Evolutionary conservation across 1,139 yeast genomes (phyloP), one percentile per base, ranked within the genome.

Genomic region (Scheffersomyces quercinus): DNA sequence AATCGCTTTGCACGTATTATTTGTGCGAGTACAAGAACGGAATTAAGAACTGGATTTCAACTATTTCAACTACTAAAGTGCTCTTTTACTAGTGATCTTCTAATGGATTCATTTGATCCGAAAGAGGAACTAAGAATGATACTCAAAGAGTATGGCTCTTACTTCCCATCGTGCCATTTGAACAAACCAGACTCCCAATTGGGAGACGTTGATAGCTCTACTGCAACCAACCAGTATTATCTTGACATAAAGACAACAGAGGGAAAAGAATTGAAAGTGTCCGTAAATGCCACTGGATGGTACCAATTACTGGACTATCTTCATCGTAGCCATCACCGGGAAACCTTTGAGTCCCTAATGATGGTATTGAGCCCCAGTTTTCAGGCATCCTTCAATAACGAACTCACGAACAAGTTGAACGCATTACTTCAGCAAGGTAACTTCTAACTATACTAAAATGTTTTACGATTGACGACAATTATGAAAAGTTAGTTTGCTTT

Each of bases 281-380:
- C 67, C 0, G 77, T 74, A 2, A 59, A 54, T 34, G 36, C 58
- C 9, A 37, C 52, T 5, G 79, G 79, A 0, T 74, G 79, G 79
- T 60, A 46, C 43, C 42, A 51, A 3, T 28, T 41, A 33, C 28
- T 42, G 2, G 40, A 35, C 8, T 43, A 39, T 2, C 20, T 38
- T 2, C 34, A 40, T 12, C 35, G 35, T 14, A 14, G 24, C 10
- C 36, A 26, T 13, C 39, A 36, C 24, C 55, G 43, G 36, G 62
- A 55, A 33, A 54, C 65, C 6, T 62, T 62, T 35, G 65, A 60
- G 42, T 51, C 58, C 15, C 46, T 62, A 24, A 55, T 59, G 59
- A 53, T 38, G 51, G 28, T 39, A 3, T 29, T 40, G 3, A 49
- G 47, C 11, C 50, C 50, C 3, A 43, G 39, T 3, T 53, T 53